Percentiles rank a stretch among this genome's conserved stretches.
phyloP scores from a whole-genome alignment of 805 yeast species.

The Cyberlindnera mississippiensis region DNA sequence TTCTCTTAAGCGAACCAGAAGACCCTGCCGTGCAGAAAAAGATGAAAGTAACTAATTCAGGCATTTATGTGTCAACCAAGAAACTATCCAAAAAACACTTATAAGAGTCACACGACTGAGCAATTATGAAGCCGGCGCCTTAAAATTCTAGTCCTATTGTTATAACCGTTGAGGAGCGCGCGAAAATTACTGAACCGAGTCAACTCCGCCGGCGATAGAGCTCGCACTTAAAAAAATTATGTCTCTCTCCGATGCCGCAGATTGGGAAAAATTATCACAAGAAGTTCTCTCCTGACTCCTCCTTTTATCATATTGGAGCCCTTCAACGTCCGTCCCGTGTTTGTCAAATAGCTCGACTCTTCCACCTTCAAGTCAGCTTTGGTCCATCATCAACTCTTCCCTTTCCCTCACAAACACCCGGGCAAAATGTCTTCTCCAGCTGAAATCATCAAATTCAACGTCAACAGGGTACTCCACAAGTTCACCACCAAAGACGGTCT shows the following conservation, averaged over 20 bases:
- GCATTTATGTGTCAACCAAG: too few relatives aligned
- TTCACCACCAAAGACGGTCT: constrained; percentile 72
- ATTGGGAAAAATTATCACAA: not conserved
- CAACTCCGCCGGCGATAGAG: not conserved
- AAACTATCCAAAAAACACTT: too few relatives aligned
- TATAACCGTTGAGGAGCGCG: not conserved
- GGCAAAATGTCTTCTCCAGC: not conserved
- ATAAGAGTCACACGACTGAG: too few relatives aligned
- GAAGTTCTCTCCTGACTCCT: not conserved
- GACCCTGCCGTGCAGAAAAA: too few relatives aligned
- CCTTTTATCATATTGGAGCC: not conserved
- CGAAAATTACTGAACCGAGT: not conserved
- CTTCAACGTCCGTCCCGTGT: not conserved
- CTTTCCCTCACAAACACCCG: constrained; percentile 4
- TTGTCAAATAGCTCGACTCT: not conserved
- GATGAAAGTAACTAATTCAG: too few relatives aligned
- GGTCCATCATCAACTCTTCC: constrained; percentile 1
- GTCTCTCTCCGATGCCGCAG: not conserved
- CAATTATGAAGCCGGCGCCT: too few relatives aligned
- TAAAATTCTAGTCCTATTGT: too few relatives aligned
- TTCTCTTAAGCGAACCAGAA: too few relatives aligned
- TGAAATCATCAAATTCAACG: constrained; percentile 1
- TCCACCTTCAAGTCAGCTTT: not conserved
- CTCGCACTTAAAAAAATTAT: not conserved
- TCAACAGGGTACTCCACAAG: constrained; percentile 10